Evolutionary conservation across 768 basidiomycete species (phyloP), one percentile per base, ranked within the genome.

Genomic region (Clitopilus passeckerianus): DNA sequence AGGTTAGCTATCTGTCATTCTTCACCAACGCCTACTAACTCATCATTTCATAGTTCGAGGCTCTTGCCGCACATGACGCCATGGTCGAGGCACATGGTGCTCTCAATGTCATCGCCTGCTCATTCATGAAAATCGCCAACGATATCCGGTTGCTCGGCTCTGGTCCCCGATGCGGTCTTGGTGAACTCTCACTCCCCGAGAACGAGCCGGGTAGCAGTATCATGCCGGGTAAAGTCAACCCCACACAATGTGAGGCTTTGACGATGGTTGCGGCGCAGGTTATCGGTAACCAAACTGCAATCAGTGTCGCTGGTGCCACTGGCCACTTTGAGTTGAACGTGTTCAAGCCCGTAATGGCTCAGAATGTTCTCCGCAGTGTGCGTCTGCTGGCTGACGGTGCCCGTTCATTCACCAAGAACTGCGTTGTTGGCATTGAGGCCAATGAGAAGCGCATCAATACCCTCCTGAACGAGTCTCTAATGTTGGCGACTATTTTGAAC

Each of bases 201-300:
- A 99, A 99, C 72, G 97, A 99, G 75, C 97, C 97, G 46, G 97
- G 97, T 53, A 95, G 93, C 68, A 96, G 93, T 60, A 98, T 99
- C 76, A 99, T 99, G 97, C 97, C 95, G 6, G 97, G 97, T 61
- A 98, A 99, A 78, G 97, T 99, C 60, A 99, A 99, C 77, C 97
- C 97, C 10, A 99, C 97, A 5, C 97, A 99, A 71, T 98, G 97
- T 66, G 97, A 99, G 75, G 97, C 97, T 7, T 74, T 98, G 61
- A 98, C 97, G 9, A 98, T 98, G 97, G 94, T 98, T 22, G 93
- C 94, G 43, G 95, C 96, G 0, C 97, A 98, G 73, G 96, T 98
- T 5, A 96, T 98, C 75, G 97, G 97, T 43, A 99, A 98, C 76
- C 91, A 98, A 73, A 95, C 94, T 10, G 75, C 89, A 50, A 92